Evolutionary conservation across 2,329 filamentous ascomycete species (phyloP).

Genomic region (Cyphellophora europaea): DNA sequence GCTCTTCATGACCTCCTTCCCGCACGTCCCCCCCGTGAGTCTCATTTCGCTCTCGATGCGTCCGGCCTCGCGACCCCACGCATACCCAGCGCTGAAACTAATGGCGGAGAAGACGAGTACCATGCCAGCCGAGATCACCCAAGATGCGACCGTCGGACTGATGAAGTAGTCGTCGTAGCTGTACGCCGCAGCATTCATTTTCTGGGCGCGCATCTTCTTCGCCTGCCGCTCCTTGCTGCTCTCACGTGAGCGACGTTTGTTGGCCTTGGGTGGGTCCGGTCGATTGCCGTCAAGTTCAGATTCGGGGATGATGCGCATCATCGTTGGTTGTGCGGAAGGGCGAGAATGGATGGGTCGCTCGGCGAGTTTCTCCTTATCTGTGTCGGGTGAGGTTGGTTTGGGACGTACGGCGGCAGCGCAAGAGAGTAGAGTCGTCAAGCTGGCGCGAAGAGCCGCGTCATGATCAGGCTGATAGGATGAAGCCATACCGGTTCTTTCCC

Average conservation of each 20-base stretch:
- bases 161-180: conserved; percentile 28
- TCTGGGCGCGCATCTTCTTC: conserved; percentile 20
- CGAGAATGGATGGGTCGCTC: conserved; percentile 5
- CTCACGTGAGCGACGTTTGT: conserved; percentile 20
- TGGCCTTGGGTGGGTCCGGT: conserved; percentile 18
- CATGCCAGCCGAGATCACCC: conserved; percentile 57
- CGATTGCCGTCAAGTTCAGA: conserved; percentile 38
- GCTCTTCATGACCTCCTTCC: conserved; percentile 31
- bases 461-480: conserved; percentile 73
- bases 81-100: conserved; percentile 56
- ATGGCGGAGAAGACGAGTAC: conserved; percentile 55
- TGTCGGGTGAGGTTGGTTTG: conserved; percentile 58
- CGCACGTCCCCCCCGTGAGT: conserved; percentile 28
- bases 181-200: conserved; percentile 27
- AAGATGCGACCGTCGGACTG: conserved; percentile 54
- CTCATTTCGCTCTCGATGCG: conserved; percentile 35
- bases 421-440: conserved; percentile 90
- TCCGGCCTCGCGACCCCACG: conserved; percentile 50
- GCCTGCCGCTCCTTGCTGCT: conserved; percentile 30
- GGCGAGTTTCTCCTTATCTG: conserved; percentile 21
- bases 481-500: conserved; percentile 31
- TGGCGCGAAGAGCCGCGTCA: conserved; percentile 84
- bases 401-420: conserved; percentile 79
- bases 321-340: conserved; percentile 15
- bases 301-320: conserved; percentile 50